Evolutionary conservation across 2,329 filamentous ascomycete genomes (phyloP).

Genomic region (Ophiostoma sp.): DNA sequence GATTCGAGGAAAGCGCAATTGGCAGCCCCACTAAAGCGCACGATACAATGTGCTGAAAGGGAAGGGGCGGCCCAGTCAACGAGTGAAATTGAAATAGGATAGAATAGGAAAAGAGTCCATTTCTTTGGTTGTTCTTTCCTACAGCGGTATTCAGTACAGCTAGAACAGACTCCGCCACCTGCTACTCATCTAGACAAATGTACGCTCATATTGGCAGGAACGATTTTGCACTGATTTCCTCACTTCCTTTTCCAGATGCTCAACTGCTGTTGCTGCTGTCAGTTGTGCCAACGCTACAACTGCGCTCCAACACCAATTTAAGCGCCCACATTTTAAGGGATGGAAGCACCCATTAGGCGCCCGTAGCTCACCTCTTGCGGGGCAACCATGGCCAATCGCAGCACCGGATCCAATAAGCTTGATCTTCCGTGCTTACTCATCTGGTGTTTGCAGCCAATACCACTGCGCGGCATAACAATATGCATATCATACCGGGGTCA

Average conservation of each 20-base stretch:
- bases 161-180: too few relatives aligned
- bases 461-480: not conserved
- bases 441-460: not conserved
- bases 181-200: not conserved
- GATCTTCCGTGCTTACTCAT: not conserved
- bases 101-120: not conserved
- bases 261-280: not conserved
- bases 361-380: conserved; percentile 1
- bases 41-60: conserved; percentile 7
- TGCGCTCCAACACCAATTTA: not conserved
- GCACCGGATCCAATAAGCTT: not conserved
- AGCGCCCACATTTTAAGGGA: conserved; percentile 18
- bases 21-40: conserved; percentile 11
- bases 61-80: not conserved
- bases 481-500: not conserved
- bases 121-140: not conserved
- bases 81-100: not conserved
- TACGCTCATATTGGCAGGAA: not conserved
- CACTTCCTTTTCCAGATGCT: not conserved
- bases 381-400: conserved; percentile 4
- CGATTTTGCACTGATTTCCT: not conserved
- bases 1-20: conserved; percentile 14
- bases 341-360: conserved; percentile 13
- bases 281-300: not conserved
- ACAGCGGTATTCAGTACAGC: not conserved